Base-by-base conservation (phyloP, 208 protist genomes). In the Crithidia brevicula region DNA sequence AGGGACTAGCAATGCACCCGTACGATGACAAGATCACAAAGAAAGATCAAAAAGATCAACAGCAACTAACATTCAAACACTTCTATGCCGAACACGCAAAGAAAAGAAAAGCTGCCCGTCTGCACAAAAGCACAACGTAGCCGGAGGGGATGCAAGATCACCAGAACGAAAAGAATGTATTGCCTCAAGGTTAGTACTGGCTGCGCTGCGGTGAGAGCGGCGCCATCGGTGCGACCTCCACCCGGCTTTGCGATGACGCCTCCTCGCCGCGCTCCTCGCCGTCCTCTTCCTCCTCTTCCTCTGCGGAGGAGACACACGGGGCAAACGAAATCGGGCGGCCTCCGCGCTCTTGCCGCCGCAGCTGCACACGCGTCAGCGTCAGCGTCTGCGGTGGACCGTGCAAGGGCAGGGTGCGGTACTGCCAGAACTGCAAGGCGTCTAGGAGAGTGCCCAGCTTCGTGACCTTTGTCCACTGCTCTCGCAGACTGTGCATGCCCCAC, bases 401-500 rank as follows among this genome's bases (percentile, higher is more conserved):
- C 40, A 84, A 66, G 16, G 63, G 77, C n/a, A 68, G 28, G 1
- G 50, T 62, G 34, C 64, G 67, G 28, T 74, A 60, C 49, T 72
- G 72, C 59, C 80, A 75, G 52, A 76, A 79, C 60, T 68, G 64
- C 52, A 89, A 57, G 25, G 73, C 65, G 27, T 91, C 80, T 15
- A 91, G 64, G 38, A 91, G 59, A 0, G 81, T 81, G 34, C 85
- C 86, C 22, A 95, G 67, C 58, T 82, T 82, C 25, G 89, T 95
- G 15, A 84, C 72, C 60, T 95, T 95, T 2, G 89, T 83, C 89
- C 89, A 92, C 77, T 95, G 89, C 62, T 79, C 66, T 23, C 80
- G 63, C 34, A 92, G 77, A 46, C 86, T 83, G 47, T 85, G 74
- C 45, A 86, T 46, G 1, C 69, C 53, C 89, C 89, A 95, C 16